These are phyloP conservation scores for Aurinia saxatilis DNA, from an alignment of 345 rosid genomes.

Conservation along the genomic window DNA sequence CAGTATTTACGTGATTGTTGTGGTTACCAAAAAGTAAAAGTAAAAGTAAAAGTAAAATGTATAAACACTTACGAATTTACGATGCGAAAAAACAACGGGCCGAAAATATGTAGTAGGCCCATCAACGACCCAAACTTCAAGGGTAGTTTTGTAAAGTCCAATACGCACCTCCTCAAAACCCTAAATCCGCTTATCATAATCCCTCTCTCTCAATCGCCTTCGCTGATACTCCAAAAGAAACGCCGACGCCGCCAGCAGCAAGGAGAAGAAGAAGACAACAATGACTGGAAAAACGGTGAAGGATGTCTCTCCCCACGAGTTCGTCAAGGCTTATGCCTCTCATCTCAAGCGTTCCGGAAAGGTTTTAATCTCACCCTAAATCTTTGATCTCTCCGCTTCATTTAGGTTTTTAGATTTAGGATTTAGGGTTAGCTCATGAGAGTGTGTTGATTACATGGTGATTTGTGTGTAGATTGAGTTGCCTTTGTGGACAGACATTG, in stretches of 20 bases:
- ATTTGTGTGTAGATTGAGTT: constrained; percentile 46
- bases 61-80: too few relatives aligned
- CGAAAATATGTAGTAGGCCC: background rate
- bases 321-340: constrained; percentile 36
- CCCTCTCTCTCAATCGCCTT: too few relatives aligned
- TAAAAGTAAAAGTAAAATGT: too few relatives aligned
- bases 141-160: constrained; percentile 7
- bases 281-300: constrained; percentile 32
- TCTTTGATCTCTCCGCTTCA: background rate
- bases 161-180: constrained; percentile 8
- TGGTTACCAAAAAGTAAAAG: too few relatives aligned
- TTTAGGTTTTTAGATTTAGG: background rate
- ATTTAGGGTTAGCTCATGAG: background rate
- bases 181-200: background rate
- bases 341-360: constrained; percentile 38
- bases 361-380: constrained; percentile 18
- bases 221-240: background rate
- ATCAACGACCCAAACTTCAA: background rate
- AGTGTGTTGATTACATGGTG: background rate
- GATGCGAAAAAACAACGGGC: background rate
- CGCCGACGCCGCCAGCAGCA: constrained; percentile 27
- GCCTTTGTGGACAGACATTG: constrained; percentile 66
- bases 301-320: constrained; percentile 38
- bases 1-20: too few relatives aligned
- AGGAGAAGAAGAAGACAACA: constrained; percentile 14